Evolutionary conservation across 164 flowering plant species (phyloP).

Genomic region (Paratinospora sagittata): DNA sequence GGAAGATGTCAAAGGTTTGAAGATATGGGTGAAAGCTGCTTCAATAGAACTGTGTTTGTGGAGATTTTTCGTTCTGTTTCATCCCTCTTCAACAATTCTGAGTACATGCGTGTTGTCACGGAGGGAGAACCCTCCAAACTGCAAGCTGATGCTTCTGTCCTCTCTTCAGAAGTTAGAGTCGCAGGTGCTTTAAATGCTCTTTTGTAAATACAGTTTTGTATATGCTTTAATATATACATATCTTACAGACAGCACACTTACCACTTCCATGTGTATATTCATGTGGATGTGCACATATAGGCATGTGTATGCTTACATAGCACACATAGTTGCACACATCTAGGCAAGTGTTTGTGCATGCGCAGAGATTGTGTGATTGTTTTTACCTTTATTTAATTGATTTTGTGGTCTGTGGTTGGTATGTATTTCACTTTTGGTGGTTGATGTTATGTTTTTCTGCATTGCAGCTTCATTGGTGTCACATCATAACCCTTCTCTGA

Average conservation of each 20-base stretch:
- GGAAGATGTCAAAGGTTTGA: constrained; percentile 39
- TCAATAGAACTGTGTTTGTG: constrained; percentile 51
- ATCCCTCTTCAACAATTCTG: constrained; percentile 30
- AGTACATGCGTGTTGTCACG: constrained; percentile 21
- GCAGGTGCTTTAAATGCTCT: constrained; percentile 35
- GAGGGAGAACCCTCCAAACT: constrained; percentile 43
- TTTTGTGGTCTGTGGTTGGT: neutral
- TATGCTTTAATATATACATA: neutral
- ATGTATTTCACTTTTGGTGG: neutral
- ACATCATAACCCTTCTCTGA: constrained; percentile 37
- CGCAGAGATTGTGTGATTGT: too few species aligned
- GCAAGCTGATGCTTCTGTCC: constrained; percentile 21
- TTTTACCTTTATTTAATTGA: too few species aligned
- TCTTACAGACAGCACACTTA: neutral
- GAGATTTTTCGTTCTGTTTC: constrained; percentile 47
- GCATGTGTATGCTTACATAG: neutral
- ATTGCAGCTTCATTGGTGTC: constrained; percentile 50
- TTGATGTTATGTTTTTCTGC: constrained; percentile 13
- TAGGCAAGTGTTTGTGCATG: too few species aligned
- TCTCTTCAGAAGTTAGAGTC: constrained; percentile 32
- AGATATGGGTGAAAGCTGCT: constrained; percentile 58
- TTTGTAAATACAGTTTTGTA: neutral
- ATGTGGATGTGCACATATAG: neutral
- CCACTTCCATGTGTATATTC: neutral
- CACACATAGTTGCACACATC: too few species aligned